Base-by-base conservation (phyloP, 2,329 filamentous ascomycete genomes). In the Tolypocladium tropicale region DNA sequence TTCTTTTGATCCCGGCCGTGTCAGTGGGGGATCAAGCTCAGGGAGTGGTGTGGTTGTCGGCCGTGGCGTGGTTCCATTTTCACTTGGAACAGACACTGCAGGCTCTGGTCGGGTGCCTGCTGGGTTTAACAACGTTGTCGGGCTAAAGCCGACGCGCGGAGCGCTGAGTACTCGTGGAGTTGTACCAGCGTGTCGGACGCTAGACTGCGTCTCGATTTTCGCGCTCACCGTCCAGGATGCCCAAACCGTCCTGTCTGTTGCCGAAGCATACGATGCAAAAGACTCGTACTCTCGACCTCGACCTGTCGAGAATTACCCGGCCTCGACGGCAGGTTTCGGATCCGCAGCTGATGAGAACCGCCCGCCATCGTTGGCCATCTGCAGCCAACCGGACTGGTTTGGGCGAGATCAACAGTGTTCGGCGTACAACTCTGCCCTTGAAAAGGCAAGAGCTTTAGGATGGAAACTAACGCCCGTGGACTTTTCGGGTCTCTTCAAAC, bases 121-220 rank as follows among this genome's bases (percentile, higher is more conserved):
- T 12, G 76, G 75, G 0, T 73, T 80, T 60, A 82, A 82, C 61
- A 79, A 79, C 30, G 70, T 82, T 9, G 68, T 79, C 2, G 79
- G 79, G 1, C 67, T 74, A 56, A 76, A 76, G 60, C 79, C 79
- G 0, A 82, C 80, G 1, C 74, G 78, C 55, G 79, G 80, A 4
- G 77, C 78, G 0, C 66, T 82, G 5, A 78, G 77, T 12, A 71
- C 76, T 6, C 65, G 66, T 1, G 78, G 79, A 3, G 72, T 82
- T 0, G 72, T 78, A 7, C 80, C 80, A 3, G 81, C 82, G 1
- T 84, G 82, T 58, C 70, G 76, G 23, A 79, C 77, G 1, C 71
- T 84, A 1, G 81, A 84, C 65, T 83, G 79, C 57, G 76, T 83
- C 21, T 78, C 81, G 1, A 74, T 83, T 33, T 73, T 81, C 55